Percentiles rank a stretch among this genome's conserved stretches.
These are phyloP conservation scores for Quercus variabilis DNA, from an alignment of 306 rosid species.

Conservation along the genomic window DNA sequence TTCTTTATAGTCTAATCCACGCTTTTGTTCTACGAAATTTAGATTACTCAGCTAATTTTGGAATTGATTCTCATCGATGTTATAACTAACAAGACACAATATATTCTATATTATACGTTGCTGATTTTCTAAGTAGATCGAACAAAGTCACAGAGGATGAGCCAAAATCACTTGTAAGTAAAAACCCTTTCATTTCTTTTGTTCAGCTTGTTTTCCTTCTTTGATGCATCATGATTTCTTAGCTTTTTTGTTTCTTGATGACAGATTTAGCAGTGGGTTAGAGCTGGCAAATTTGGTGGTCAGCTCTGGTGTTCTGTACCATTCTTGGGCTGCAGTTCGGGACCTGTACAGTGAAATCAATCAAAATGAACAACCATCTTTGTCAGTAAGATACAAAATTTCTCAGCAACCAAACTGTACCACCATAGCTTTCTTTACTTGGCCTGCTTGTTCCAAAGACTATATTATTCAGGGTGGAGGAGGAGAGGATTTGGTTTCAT, in stretches of 20 bases:
- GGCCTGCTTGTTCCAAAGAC: not conserved
- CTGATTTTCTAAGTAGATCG: too few relatives aligned
- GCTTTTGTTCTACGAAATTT: too few relatives aligned
- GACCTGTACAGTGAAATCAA: not conserved
- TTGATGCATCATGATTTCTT: not conserved
- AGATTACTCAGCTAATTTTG: too few relatives aligned
- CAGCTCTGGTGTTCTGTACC: conserved; percentile 28
- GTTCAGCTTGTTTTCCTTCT: not conserved
- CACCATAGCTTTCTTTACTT: conserved; percentile 39
- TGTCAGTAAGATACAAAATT: not conserved
- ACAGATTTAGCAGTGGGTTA: conserved; percentile 56
- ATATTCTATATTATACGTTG: too few relatives aligned
- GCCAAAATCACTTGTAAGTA: too few relatives aligned
- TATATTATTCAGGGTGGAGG: not conserved
- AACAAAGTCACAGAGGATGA: too few relatives aligned
- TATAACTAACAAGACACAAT: too few relatives aligned
- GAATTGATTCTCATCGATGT: too few relatives aligned
- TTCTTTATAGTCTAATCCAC: too few relatives aligned
- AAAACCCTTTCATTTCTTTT: not conserved
- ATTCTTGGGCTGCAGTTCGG: conserved; percentile 28
- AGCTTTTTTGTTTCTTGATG: conserved; percentile 4
- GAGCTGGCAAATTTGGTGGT: conserved; percentile 30
- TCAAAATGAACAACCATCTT: not conserved
- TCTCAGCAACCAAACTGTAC: not conserved
- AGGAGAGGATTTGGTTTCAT: conserved; percentile 16